Evolutionary conservation across 352 stramenopile genomes (phyloP).

Genomic region (Plasmopara viticola): DNA sequence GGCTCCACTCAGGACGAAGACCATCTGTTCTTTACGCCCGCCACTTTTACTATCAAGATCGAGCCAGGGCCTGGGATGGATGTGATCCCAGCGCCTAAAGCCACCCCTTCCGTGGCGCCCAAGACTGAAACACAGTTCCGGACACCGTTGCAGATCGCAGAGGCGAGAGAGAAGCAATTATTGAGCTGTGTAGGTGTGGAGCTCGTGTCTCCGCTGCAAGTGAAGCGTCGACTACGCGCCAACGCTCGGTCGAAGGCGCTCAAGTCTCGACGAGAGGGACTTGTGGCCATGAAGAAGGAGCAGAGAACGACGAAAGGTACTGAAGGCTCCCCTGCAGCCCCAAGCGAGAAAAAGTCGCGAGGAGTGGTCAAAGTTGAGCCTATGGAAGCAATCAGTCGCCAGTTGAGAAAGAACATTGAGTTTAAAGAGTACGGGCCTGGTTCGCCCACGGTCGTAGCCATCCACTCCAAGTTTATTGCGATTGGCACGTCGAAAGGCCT

Average conservation of each 20-base stretch:
- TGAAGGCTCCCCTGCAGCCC: slow-evolving; percentile 16
- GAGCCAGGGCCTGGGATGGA: slow-evolving; percentile 69
- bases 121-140: slow-evolving; percentile 36
- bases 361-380: slow-evolving; percentile 86
- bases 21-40: slow-evolving; percentile 68
- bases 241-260: slow-evolving; percentile 54
- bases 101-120: slow-evolving; percentile 5
- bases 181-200: slow-evolving; percentile 79
- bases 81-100: slow-evolving; percentile 22
- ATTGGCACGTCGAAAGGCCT: slow-evolving; percentile 93
- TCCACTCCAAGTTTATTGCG: slow-evolving; percentile 96
- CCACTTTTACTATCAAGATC: slow-evolving; percentile 58
- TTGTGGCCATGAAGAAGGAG: slow-evolving; percentile 32
- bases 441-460: slow-evolving; percentile 89
- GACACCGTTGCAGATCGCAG: slow-evolving; percentile 66
- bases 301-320: slow-evolving; percentile 48
- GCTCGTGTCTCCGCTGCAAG: slow-evolving; percentile 73
- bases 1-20: slow-evolving; percentile 26
- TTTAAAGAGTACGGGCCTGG: slow-evolving; percentile 88
- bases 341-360: slow-evolving; percentile 46
- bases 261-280: slow-evolving; percentile 29
- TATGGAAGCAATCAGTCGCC: slow-evolving; percentile 85
- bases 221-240: slow-evolving; percentile 68
- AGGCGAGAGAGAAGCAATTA: slow-evolving; percentile 72
- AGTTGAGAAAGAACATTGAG: slow-evolving; percentile 89